Base-by-base conservation (phyloP, 2,329 filamentous ascomycete species). In the Emericellopsis atlantica region DNA sequence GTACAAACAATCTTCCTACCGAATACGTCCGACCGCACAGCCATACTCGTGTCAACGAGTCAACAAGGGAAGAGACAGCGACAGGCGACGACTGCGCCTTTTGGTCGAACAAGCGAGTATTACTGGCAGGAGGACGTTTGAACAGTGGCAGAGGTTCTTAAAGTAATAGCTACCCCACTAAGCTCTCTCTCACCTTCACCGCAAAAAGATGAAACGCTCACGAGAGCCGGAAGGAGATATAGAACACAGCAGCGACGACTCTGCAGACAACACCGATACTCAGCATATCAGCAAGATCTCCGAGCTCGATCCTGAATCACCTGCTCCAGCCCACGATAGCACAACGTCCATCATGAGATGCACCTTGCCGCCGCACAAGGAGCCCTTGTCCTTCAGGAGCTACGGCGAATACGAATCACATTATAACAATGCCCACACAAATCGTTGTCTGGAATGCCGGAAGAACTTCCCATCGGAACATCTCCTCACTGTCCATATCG, bases 401-500 rank as follows among this genome's bases (percentile, higher is more conserved):
- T 88, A 87, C 54, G 72, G 79, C 44, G 84, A 88, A 14, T 95
- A 93, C 60, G 88, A 95, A 56, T 64, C 81, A 8, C 92, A 98
- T 58, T 95, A 95, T 63, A 72, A 69, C 48, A 80, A 85, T 54
- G 68, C 73, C 18, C 92, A 96, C 59, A 75, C 78, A 45, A 89
- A 95, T 58, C 77, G 90, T 35, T 98, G 92, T 56, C 66, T 79
- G 9, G 82, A 88, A 53, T 98, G 92, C 58, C 70, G 74, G 42
- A 87, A 76, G 57, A 96, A 95, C 57, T 87, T 96, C 46, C 92
- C 92, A 2, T 88, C 86, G 1, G 72, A 80, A 31, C 81, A 89
- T 56, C 79, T 92, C 41, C 69, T 98, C 39, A 69, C 73, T 43
- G 61, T 96, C 36, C 92, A 98, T 56, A 89, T 95, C 48, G 79